phyloP scores from a whole-genome alignment of 768 basidiomycete genomes.

The Agrocybe praecox region DNA sequence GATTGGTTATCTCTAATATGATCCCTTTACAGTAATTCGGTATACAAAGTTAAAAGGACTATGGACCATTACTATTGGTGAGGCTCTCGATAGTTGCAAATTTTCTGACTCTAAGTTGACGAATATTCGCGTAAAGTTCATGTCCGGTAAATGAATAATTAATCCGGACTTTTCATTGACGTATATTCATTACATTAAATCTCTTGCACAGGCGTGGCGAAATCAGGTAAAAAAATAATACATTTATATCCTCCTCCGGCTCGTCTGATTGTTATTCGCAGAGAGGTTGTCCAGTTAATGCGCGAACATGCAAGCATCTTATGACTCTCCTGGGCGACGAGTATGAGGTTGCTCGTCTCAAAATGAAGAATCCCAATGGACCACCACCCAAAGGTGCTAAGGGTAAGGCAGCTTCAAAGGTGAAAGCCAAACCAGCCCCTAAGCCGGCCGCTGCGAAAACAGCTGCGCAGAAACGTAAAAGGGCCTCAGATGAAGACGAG shows the following conservation, averaged over 20 bases:
- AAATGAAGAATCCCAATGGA: constrained; percentile 42
- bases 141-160: constrained; percentile 26
- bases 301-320: constrained; percentile 52
- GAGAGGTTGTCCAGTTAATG: constrained; percentile 43
- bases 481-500: constrained; percentile 31
- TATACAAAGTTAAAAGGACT: constrained; percentile 46
- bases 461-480: constrained; percentile 21
- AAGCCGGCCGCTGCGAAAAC: constrained; percentile 13
- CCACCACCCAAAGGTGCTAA: constrained; percentile 22
- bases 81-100: constrained; percentile 1
- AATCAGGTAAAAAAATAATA: constrained; percentile 21
- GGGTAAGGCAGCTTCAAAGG: constrained; percentile 17
- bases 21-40: constrained; percentile 32
- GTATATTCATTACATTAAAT: too few species aligned
- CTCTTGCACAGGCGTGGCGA: constrained; percentile 25
- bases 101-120: not conserved
- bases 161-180: too few species aligned
- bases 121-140: constrained; percentile 16
- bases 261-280: constrained; percentile 9
- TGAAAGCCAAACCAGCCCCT: constrained; percentile 17
- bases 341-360: constrained; percentile 48
- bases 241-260: not conserved
- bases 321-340: constrained; percentile 44
- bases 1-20: constrained; percentile 7
- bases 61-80: constrained; percentile 43